Evolutionary conservation across 148 eudicot genomes (phyloP).

Genomic region (Nepenthes gracilis): DNA sequence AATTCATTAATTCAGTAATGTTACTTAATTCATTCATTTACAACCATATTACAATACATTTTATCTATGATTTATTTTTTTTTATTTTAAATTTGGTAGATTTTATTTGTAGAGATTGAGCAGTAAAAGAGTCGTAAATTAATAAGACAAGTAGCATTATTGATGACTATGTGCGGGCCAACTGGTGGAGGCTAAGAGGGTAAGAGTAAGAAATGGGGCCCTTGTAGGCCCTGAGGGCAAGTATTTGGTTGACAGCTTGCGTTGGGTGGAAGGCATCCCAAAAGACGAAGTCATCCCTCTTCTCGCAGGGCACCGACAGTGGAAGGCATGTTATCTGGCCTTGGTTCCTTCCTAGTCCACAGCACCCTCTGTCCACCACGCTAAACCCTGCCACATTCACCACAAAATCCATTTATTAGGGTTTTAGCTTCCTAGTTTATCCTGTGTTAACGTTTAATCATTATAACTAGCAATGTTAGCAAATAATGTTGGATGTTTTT

Average conservation of each 20-base stretch:
- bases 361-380: slow-evolving; percentile 55
- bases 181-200: too few relatives aligned
- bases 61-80: too few relatives aligned
- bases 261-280: slow-evolving; percentile 95
- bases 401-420: not conserved
- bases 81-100: too few relatives aligned
- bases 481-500: too few relatives aligned
- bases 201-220: too few relatives aligned
- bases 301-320: slow-evolving; percentile 45
- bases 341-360: slow-evolving; percentile 58
- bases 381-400: slow-evolving; percentile 40
- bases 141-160: too few relatives aligned
- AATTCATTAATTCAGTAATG: too few relatives aligned
- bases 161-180: too few relatives aligned
- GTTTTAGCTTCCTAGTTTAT: not conserved
- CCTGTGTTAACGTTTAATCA: not conserved
- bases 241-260: slow-evolving; percentile 34
- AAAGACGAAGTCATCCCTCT: slow-evolving; percentile 50
- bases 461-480: not conserved
- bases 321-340: slow-evolving; percentile 79
- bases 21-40: too few relatives aligned
- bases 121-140: too few relatives aligned
- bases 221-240: slow-evolving; percentile 46
- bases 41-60: too few relatives aligned
- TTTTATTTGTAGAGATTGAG: too few relatives aligned